A percentile compares a stretch with the other conserved stretches of the same genome.
phyloP scores from a whole-genome alignment of 192 early-diverging fungal genomes.

The Coemansia sp. region DNA sequence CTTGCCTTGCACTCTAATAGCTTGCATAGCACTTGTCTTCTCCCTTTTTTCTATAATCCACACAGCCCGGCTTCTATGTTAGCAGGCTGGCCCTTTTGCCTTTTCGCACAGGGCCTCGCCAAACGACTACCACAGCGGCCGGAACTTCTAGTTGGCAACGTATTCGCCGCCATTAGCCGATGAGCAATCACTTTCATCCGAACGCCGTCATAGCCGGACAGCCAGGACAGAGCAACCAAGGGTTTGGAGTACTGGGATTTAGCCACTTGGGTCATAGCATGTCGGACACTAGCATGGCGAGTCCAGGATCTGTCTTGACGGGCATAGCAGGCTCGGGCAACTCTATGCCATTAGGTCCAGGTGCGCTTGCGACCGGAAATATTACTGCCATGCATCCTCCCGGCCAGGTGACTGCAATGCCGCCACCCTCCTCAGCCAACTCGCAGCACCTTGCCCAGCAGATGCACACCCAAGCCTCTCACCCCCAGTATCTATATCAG shows the following conservation, averaged over 20 bases:
- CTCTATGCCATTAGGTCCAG: not conserved
- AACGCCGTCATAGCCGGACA: conserved; percentile 9
- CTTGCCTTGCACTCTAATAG: not conserved
- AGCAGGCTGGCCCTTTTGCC: conserved; percentile 4
- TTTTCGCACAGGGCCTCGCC: conserved; percentile 6
- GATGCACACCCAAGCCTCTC: conserved; percentile 6
- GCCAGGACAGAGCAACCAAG: not conserved
- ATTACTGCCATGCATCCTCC: conserved; percentile 17
- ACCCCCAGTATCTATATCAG: conserved; percentile 21
- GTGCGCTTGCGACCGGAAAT: conserved; percentile 2
- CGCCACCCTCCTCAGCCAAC: conserved; percentile 2
- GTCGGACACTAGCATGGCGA: not conserved
- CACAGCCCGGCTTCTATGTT: conserved; percentile 7
- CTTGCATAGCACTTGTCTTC: not conserved
- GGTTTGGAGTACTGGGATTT: conserved; percentile 40
- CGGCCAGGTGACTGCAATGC: conserved; percentile 6
- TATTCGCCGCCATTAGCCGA: not conserved
- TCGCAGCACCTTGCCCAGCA: conserved; percentile 10
- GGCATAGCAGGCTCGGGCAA: not conserved
- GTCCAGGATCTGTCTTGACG: not conserved
- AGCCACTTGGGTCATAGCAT: conserved; percentile 28
- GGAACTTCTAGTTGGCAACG: not conserved
- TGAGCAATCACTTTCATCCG: conserved; percentile 15
- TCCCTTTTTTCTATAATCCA: not conserved
- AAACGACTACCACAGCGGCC: conserved; percentile 6